Evolutionary conservation across 331 rosid species (phyloP).

Genomic region (Acacia pycnantha): DNA sequence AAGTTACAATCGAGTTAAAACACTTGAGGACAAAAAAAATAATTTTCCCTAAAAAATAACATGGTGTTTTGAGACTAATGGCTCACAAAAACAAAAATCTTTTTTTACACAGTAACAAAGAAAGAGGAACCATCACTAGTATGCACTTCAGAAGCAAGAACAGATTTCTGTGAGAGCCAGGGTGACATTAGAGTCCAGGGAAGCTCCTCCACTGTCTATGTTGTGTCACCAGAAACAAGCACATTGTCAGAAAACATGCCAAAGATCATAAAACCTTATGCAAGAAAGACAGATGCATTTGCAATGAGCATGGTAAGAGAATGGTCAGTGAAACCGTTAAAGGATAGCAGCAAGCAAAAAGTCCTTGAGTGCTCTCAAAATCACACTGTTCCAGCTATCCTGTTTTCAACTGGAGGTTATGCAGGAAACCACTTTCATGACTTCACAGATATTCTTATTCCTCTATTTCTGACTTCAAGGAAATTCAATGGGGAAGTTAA

Average conservation of each 20-base stretch:
- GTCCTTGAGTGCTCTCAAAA: conserved; percentile 46
- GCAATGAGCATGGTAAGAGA: conserved; percentile 56
- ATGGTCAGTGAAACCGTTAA: conserved; percentile 59
- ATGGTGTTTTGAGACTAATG: background rate
- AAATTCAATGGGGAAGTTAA: conserved; percentile 67
- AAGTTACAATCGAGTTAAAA: too few species aligned
- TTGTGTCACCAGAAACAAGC: conserved; percentile 38
- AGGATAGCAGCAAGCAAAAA: conserved; percentile 11
- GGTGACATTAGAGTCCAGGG: conserved; percentile 53
- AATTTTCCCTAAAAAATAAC: background rate
- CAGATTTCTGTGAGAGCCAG: conserved; percentile 60
- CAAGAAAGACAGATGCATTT: conserved; percentile 50
- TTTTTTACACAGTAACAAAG: conserved; percentile 22
- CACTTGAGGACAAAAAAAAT: too few species aligned
- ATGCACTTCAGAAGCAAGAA: conserved; percentile 53
- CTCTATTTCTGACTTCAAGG: conserved; percentile 67
- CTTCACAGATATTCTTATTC: conserved; percentile 72
- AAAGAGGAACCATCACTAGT: conserved; percentile 31
- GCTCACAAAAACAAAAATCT: background rate
- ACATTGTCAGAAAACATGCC: conserved; percentile 40
- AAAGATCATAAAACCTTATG: conserved; percentile 73
- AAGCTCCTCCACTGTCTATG: conserved; percentile 53
- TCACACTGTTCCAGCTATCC: conserved; percentile 66
- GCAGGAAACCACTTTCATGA: conserved; percentile 90
- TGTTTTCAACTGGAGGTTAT: conserved; percentile 80